Conservation (phyloP, 208 protist genomes). For the Herpetomonas tarakana region DNA sequence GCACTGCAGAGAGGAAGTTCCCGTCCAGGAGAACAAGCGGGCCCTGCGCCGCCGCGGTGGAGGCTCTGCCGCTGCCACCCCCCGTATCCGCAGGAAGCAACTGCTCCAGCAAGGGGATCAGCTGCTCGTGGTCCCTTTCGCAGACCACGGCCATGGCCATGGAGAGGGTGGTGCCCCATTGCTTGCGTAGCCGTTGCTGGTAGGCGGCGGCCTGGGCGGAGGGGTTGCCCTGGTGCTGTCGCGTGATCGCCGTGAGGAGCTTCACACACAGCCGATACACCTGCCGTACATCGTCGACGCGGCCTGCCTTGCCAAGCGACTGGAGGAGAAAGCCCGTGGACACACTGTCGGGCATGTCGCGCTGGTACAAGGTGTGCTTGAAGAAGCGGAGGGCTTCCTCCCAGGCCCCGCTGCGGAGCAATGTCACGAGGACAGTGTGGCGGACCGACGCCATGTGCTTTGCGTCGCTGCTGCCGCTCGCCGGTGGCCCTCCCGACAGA, state of each 20-base stretch:
- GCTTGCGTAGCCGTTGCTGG: neutral
- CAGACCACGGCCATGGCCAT: slow-evolving; percentile 40
- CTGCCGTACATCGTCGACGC: slow-evolving; percentile 25
- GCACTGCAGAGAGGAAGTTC: slow-evolving; percentile 49
- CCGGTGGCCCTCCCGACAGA: neutral
- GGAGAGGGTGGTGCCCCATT: slow-evolving; percentile 57
- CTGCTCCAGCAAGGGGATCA: slow-evolving; percentile 20
- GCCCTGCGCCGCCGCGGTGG: slow-evolving; percentile 2
- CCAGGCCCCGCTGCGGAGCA: slow-evolving; percentile 33
- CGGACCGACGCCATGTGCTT: slow-evolving; percentile 28
- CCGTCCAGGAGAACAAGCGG: slow-evolving; percentile 46
- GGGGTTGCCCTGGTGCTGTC: neutral
- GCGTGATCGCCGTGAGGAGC: slow-evolving; percentile 17
- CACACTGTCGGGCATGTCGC: slow-evolving; percentile 36
- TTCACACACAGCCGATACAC: slow-evolving; percentile 45
- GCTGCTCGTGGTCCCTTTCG: slow-evolving; percentile 12
- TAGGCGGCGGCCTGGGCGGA: neutral
- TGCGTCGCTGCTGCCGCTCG: neutral
- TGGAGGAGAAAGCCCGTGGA: slow-evolving; percentile 44
- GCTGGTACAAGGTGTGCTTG: slow-evolving; percentile 48
- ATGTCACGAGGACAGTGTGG: slow-evolving; percentile 33
- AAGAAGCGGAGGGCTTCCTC: slow-evolving; percentile 40
- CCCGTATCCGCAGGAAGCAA: slow-evolving; percentile 5
- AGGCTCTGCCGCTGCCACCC: neutral
- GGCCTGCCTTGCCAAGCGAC: slow-evolving; percentile 24